Evolutionary conservation across 192 early-diverging fungal genomes (phyloP), one percentile per base, ranked within the genome.

Genomic region (Mortierella claussenii): DNA sequence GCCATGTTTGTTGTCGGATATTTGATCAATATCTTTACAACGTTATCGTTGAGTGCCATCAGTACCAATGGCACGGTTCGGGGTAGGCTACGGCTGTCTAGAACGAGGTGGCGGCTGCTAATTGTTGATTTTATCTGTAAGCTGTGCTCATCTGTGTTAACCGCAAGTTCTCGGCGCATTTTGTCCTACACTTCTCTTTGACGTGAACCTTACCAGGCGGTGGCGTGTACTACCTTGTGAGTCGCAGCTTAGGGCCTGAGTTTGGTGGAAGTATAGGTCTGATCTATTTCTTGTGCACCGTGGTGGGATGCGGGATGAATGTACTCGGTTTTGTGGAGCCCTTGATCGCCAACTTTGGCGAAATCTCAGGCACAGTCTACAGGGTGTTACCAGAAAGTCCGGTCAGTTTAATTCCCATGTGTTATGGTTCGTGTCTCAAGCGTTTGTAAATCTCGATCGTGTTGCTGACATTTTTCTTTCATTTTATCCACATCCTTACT

Each of bases 241-340:
- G 85, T 53, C 82, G 89, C 30, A 86, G 84, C 44, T 75, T 91
- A 49, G 90, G 90, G 24, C 86, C 90, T 31, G 90, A 91, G 68
- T 91, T 91, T 79, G 90, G 90, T 56, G 90, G 90, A 33, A 87
- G 85, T 59, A 88, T 91, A 12, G 90, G 90, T 2, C 65, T 90
- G 18, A 84, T 90, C 60, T 91, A 85, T 34, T 89, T 83, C 47
- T 51, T 83, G 27, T 88, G 88, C 46, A 85, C 79, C 2, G 62
- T 90, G n/a, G 78, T 91, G 36, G 71, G 84, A 20, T 87, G 83
- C 8, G 85, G 80, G 24, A 85, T 91, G 73, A 87, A 83, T 47
- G 88, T 84, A 4, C 82, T 90, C 21, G 90, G 86, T 20, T 91
- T 91, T 69, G 83, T 84, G 23, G 90, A 91, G 58, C 88, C 89